Conservation (phyloP, 352 stramenopile genomes). For the Phytophthora cactorum region DNA sequence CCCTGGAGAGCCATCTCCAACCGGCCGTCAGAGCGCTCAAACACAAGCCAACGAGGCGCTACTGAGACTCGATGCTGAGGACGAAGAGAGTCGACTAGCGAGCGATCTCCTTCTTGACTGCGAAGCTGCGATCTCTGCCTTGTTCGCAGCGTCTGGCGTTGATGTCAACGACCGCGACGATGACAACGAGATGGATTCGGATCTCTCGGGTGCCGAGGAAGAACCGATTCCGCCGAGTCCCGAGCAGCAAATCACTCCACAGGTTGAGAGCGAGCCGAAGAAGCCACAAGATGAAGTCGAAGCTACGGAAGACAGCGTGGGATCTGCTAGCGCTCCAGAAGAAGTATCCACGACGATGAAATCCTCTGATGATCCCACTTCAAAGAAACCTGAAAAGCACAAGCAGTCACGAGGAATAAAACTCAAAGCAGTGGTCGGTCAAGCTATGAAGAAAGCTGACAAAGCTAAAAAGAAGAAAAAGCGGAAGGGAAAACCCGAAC, state of each 20-base stretch:
- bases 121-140: conserved; percentile 63
- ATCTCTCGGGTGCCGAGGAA: conserved; percentile 69
- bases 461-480: conserved; percentile 39
- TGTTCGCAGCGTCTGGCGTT: conserved; percentile 37
- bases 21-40: not conserved
- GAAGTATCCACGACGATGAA: conserved; percentile 9
- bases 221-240: conserved; percentile 62
- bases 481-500: conserved; percentile 21
- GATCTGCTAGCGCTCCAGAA: conserved; percentile 47
- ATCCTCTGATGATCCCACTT: not conserved
- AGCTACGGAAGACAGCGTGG: not conserved
- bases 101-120: conserved; percentile 63
- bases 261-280: not conserved
- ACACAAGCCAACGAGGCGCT: not conserved
- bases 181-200: conserved; percentile 44
- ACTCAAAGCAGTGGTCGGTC: conserved; percentile 17
- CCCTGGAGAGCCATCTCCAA: not conserved
- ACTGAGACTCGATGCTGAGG: conserved; percentile 12
- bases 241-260: conserved; percentile 7
- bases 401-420: conserved; percentile 26
- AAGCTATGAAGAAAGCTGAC: conserved; percentile 25
- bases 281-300: not conserved
- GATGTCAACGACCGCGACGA: conserved; percentile 24
- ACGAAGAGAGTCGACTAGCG: conserved; percentile 30
- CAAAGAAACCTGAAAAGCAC: conserved; percentile 27